Evolutionary conservation across 1,139 yeast genomes (phyloP).

Genomic region (Blastobotrys aristatus): DNA sequence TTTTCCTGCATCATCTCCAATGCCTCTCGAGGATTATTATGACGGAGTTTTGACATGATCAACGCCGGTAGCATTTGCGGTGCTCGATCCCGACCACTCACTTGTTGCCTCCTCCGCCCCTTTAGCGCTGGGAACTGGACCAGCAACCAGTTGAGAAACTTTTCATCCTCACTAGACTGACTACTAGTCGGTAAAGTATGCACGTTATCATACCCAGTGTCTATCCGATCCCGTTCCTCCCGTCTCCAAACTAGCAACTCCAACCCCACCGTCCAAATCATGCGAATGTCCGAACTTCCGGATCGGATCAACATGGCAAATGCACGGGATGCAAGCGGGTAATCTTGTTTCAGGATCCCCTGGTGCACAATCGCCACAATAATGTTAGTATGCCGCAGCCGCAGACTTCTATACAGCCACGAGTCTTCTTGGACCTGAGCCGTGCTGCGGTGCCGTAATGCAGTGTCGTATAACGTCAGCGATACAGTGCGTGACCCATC

Average conservation of each 20-base stretch:
- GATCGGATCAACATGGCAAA: slow-evolving; percentile 41
- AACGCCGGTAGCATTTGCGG: slow-evolving; percentile 22
- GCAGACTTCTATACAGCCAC: slow-evolving; percentile 15
- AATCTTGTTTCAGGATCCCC: slow-evolving; percentile 38
- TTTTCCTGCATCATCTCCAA: slow-evolving; percentile 37
- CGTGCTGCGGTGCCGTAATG: background rate
- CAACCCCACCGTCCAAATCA: slow-evolving; percentile 47
- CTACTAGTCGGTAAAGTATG: slow-evolving; percentile 19
- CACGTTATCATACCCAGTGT: slow-evolving; percentile 14
- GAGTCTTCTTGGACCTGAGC: slow-evolving; percentile 10
- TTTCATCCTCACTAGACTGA: slow-evolving; percentile 22
- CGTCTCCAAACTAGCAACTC: slow-evolving; percentile 33
- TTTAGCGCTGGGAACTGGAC: slow-evolving; percentile 21
- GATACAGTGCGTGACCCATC: slow-evolving; percentile 4
- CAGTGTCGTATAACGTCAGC: slow-evolving; percentile 9
- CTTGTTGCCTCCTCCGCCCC: slow-evolving; percentile 2
- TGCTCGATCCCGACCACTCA: slow-evolving; percentile 20
- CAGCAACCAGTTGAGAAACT: slow-evolving; percentile 29
- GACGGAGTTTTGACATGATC: slow-evolving; percentile 23
- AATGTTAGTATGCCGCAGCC: slow-evolving; percentile 25
- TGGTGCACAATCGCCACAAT: slow-evolving; percentile 23
- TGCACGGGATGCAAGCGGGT: slow-evolving; percentile 41
- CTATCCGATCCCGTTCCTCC: slow-evolving; percentile 16
- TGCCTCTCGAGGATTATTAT: slow-evolving; percentile 23
- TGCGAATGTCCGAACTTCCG: slow-evolving; percentile 41